phyloP scores from a whole-genome alignment of 106 monocot species.

The Agapanthus africanus region DNA sequence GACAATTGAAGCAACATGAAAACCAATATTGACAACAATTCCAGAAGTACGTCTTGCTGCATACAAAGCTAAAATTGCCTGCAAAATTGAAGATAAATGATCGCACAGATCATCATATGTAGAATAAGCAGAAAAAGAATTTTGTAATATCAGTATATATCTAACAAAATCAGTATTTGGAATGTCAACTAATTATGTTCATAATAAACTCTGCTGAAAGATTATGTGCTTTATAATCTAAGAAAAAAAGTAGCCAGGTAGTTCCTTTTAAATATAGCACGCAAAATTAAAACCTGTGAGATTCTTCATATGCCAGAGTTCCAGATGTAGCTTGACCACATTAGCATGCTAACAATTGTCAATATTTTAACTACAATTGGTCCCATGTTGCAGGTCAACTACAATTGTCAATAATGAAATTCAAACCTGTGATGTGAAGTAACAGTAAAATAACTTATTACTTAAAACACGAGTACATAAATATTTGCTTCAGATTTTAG shows the following conservation, averaged over 20 bases:
- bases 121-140: neutral
- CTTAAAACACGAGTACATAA: neutral
- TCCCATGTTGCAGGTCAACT: no score
- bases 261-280: no score
- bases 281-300: neutral
- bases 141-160: neutral
- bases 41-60: conserved; percentile 85
- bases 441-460: neutral
- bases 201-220: neutral
- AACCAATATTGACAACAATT: conserved; percentile 89
- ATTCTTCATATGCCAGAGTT: neutral
- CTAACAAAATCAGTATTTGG: neutral
- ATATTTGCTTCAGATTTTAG: neutral
- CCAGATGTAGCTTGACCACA: neutral
- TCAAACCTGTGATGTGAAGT: neutral
- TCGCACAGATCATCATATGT: neutral
- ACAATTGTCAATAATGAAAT: neutral
- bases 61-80: conserved; percentile 89
- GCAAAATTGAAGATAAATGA: conserved; percentile 9
- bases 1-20: conserved; percentile 80
- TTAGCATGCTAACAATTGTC: neutral
- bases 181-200: neutral
- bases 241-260: no score
- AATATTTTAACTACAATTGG: neutral
- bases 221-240: neutral